Evolutionary conservation across 441 rosid genomes (phyloP).

Genomic region (Populus hybrid): DNA sequence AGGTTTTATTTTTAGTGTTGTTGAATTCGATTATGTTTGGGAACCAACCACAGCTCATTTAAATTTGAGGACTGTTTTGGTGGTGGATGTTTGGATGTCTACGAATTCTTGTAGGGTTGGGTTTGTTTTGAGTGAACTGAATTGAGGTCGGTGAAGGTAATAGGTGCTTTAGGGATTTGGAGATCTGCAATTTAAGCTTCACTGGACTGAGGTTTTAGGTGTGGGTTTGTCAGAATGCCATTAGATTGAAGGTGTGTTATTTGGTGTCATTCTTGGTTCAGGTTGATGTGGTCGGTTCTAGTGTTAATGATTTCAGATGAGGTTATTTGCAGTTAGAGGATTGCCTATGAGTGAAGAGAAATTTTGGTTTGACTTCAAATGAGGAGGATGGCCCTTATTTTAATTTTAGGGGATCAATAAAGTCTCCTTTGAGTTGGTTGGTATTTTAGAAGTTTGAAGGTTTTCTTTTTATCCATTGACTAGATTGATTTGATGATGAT

Average conservation of each 20-base stretch:
- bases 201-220: background rate
- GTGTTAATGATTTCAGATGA: background rate
- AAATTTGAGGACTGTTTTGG: background rate
- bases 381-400: background rate
- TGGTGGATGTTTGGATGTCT: background rate
- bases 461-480: background rate
- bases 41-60: background rate
- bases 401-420: background rate
- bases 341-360: background rate
- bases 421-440: background rate
- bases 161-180: slow-evolving; percentile 1
- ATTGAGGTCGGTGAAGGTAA: background rate
- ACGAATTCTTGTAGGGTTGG: background rate
- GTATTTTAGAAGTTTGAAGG: background rate
- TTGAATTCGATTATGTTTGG: too few relatives aligned
- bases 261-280: background rate
- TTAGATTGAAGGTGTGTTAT: background rate
- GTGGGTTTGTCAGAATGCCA: background rate
- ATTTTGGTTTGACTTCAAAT: background rate
- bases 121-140: slow-evolving; percentile 12
- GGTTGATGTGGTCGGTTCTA: background rate
- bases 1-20: too few relatives aligned
- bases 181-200: background rate
- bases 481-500: background rate
- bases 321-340: background rate